Evolutionary conservation across 2,329 filamentous ascomycete species (phyloP).

Genomic region (Macrophomina pseudophaseolina): DNA sequence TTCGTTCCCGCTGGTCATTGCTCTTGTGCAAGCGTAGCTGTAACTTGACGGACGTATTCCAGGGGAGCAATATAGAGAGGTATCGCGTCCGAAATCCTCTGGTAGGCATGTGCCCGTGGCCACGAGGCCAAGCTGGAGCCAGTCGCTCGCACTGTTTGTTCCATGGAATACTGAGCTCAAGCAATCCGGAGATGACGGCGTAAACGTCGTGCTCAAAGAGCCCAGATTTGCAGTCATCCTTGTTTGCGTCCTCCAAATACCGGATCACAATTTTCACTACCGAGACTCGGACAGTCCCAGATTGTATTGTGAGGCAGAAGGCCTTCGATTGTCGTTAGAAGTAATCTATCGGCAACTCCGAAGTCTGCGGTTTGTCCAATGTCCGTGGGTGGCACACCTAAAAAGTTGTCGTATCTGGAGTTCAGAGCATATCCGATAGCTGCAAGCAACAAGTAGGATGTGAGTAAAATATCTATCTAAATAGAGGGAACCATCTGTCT

Average conservation of each 20-base stretch:
- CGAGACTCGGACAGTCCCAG: no score
- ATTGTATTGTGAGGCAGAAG: no score
- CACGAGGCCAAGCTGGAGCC: neutral
- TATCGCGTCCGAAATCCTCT: neutral
- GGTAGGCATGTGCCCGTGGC: neutral
- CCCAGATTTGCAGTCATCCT: constrained; percentile 4
- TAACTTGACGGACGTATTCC: constrained; percentile 10
- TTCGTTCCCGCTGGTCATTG: neutral
- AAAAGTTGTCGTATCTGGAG: neutral
- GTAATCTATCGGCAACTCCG: no score
- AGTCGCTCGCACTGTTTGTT: neutral
- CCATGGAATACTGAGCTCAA: neutral
- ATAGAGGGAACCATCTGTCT: neutral
- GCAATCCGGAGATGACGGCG: neutral
- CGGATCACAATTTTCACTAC: no score
- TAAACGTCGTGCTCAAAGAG: neutral
- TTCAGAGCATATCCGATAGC: neutral
- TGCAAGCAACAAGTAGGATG: neutral
- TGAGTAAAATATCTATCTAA: neutral
- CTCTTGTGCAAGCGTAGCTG: constrained; percentile 6
- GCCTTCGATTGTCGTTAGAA: no score
- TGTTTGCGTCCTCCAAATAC: no score
- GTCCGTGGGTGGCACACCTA: no score
- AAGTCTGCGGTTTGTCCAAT: no score
- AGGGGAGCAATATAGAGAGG: neutral